Evolutionary conservation across 176 grass and related monocot genomes (phyloP).

Genomic region (Leersia perrieri): DNA sequence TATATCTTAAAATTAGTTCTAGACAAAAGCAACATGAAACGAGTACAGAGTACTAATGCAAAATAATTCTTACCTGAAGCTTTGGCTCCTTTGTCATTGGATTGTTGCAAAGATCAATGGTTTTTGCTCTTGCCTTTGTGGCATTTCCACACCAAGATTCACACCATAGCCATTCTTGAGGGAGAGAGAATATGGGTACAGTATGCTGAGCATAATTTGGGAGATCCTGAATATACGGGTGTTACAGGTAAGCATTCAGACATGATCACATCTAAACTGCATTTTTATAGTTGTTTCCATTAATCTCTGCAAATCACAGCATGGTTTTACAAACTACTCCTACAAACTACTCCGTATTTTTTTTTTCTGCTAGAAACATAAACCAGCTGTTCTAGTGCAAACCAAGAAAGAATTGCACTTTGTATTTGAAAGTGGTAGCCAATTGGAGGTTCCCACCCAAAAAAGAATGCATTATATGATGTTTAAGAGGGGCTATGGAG

Average conservation of each 20-base stretch:
- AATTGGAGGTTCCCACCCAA: neutral
- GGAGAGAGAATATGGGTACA: constrained; percentile 97
- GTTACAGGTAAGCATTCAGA: constrained; percentile 30
- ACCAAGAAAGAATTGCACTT: neutral
- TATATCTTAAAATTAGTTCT: neutral
- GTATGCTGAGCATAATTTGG: constrained; percentile 98
- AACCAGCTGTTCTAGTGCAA: neutral
- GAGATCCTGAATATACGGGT: constrained; percentile 69
- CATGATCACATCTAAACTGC: constrained; percentile 4
- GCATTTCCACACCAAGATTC: constrained; percentile 98
- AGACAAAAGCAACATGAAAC: neutral
- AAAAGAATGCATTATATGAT: neutral
- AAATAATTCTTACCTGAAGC: constrained; percentile 72
- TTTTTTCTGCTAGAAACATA: neutral
- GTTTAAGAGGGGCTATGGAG: neutral
- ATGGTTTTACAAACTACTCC: neutral
- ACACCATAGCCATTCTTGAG: constrained; percentile 99
- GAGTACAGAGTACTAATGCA: neutral
- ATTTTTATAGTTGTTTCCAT: neutral
- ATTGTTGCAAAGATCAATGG: constrained; percentile 99
- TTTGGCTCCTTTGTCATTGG: constrained; percentile 99
- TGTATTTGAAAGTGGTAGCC: neutral
- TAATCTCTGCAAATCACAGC: constrained; percentile 9
- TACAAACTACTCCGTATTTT: too few species aligned
- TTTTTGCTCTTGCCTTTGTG: constrained; percentile 88